Conservation (phyloP, 2,329 filamentous ascomycete species). For the Aspergillus sergii region DNA sequence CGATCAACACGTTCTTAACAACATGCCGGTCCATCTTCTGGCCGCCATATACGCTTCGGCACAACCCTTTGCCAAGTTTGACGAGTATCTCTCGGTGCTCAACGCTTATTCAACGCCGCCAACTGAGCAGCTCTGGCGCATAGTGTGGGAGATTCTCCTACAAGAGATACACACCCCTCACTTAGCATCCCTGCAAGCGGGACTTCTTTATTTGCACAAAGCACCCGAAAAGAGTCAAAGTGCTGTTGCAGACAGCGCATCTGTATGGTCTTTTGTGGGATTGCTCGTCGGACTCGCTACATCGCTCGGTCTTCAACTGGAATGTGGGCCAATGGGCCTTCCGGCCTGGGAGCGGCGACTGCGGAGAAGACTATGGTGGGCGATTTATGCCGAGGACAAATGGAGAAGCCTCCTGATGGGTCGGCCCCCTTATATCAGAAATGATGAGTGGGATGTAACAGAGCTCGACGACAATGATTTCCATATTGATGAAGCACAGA, state of each 20-base stretch:
- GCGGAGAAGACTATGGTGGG: slow-evolving; percentile 39
- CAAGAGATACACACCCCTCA: slow-evolving; percentile 29
- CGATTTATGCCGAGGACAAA: slow-evolving; percentile 36
- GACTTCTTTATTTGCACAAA: slow-evolving; percentile 28
- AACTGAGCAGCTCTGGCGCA: slow-evolving; percentile 23
- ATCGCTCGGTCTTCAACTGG: slow-evolving; percentile 33
- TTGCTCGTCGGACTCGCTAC: slow-evolving; percentile 28
- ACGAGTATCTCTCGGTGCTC: slow-evolving; percentile 22
- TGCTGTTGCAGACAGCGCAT: slow-evolving; percentile 29
- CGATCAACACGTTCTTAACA: slow-evolving; percentile 12
- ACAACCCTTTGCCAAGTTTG: slow-evolving; percentile 26
- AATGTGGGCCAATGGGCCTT: slow-evolving; percentile 32
- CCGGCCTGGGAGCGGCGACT: slow-evolving; percentile 36
- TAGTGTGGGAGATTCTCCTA: slow-evolving; percentile 21
- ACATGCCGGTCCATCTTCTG: slow-evolving; percentile 24
- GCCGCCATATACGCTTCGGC: slow-evolving; percentile 32
- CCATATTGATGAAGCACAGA: slow-evolving; percentile 8
- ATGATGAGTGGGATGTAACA: slow-evolving; percentile 33
- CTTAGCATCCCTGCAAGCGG: slow-evolving; percentile 27
- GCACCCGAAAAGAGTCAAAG: slow-evolving; percentile 14
- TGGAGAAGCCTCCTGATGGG: slow-evolving; percentile 35
- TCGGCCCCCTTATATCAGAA: slow-evolving; percentile 31
- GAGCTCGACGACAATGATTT: slow-evolving; percentile 28
- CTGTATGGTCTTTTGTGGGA: slow-evolving; percentile 34
- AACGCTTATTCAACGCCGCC: slow-evolving; percentile 20